Evolutionary conservation across 225 moss, liverwort and hornwort species (phyloP), one percentile per base, ranked within the genome.

Genomic region (Sphagnum contortum): DNA sequence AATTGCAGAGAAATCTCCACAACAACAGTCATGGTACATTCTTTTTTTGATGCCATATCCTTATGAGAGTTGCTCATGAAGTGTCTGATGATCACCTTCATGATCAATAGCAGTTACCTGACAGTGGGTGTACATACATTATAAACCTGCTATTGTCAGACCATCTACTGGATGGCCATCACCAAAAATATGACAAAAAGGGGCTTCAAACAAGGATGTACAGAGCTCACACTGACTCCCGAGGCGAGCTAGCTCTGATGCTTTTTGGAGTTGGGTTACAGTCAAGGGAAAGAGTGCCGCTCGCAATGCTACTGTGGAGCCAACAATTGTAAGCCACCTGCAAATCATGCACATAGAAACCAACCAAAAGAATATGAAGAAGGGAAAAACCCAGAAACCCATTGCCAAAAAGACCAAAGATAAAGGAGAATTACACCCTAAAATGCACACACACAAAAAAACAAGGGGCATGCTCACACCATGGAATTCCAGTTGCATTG

Each of bases 311-410:
- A 98, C n/a, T 47, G 98, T 93, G 66, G 98, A 91, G 62, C 93
- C 89, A 47, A 98, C 75, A 53, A 98, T 98, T 70, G 98, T 98
- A 12, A 98, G 80, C 98, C 98, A 98, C 95, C 95, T 96, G 81
- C 9, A 46, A 48, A 4, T 8, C 47, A 6, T 61, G 45, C 3
- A n/a, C 45, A 64, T 7, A 3, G 0, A 12, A 49, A 2, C 9
- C 13, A 49, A 13, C 9, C 4, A 8, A 52, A 13, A 64, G 3
- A 12, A 12, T 7, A 50, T 6, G 50, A 52, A 52, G 52, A 52
- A 9, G 9, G 52, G 47, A 51, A n/a, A 13, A 29, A 29, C 29
- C 29, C 2, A 8, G 58, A 49, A 44, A 55, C 72, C 47, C 59
- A 29, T 29, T 29, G 29, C 29, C 29, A 29, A 29, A 29, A 29